phyloP scores from a whole-genome alignment of 306 rosid species.

The Arachis stenosperma region DNA sequence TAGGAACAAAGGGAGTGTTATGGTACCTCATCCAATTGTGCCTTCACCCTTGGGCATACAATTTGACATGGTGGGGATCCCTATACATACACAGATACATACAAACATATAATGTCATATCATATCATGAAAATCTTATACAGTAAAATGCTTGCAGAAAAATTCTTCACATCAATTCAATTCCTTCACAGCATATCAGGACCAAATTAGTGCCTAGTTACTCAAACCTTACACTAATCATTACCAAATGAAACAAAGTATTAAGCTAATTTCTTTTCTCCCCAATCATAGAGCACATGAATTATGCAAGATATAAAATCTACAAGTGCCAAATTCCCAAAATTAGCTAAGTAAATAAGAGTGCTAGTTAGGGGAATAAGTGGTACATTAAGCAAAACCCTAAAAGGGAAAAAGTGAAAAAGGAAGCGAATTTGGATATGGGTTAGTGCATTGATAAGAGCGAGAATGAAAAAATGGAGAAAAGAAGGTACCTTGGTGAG shows the following conservation, averaged over 20 bases:
- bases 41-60: conserved; percentile 49
- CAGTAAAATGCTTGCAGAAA: no score
- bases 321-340: neutral
- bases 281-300: neutral
- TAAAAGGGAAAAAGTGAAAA: neutral
- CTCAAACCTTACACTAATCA: neutral
- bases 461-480: neutral
- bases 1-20: conserved; percentile 13
- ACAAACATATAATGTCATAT: neutral
- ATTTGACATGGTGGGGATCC: conserved; percentile 42
- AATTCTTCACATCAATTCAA: neutral
- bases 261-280: neutral
- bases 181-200: neutral
- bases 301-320: neutral
- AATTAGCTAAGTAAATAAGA: neutral
- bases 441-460: neutral
- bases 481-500: conserved; percentile 51
- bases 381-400: neutral
- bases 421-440: neutral
- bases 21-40: conserved; percentile 60
- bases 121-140: no score
- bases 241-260: neutral
- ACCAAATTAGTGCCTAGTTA: neutral
- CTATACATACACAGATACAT: conserved; percentile 39
- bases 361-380: neutral